A percentile compares a stretch with the other conserved stretches of the same genome.
These are phyloP conservation scores for Ogataea dorogensis DNA, from an alignment of 805 yeast species.

Conservation along the genomic window DNA sequence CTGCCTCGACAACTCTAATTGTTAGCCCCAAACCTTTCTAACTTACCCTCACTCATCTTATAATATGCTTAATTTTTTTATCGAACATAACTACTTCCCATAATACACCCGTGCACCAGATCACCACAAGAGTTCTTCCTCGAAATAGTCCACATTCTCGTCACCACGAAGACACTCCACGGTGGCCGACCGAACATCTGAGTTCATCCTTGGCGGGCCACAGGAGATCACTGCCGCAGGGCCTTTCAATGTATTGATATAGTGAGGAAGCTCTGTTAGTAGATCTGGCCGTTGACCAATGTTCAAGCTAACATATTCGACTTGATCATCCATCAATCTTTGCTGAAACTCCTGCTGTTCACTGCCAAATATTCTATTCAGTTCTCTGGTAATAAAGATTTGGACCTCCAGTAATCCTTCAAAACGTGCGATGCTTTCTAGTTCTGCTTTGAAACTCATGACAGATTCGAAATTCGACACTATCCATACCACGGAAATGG, in stretches of 20 bases:
- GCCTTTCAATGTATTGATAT: slow-evolving; percentile 21
- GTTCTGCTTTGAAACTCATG: slow-evolving; percentile 30
- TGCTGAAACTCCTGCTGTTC: slow-evolving; percentile 13
- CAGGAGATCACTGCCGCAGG: slow-evolving; percentile 37
- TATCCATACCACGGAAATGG: slow-evolving; percentile 31
- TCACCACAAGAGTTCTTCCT: slow-evolving; percentile 39
- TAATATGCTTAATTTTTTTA: slow-evolving; percentile 2
- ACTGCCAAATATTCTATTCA: slow-evolving; percentile 10
- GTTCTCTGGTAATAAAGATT: slow-evolving; percentile 28
- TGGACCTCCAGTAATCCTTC: slow-evolving; percentile 28
- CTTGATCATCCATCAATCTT: slow-evolving; percentile 19
- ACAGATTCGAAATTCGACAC: slow-evolving; percentile 33
- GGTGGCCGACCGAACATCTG: slow-evolving; percentile 35
- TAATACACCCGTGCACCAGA: slow-evolving; percentile 9
- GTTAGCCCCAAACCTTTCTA: slow-evolving; percentile 2
- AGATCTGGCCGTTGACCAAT: slow-evolving; percentile 29
- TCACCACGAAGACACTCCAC: slow-evolving; percentile 29
- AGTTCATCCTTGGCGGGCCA: slow-evolving; percentile 36
- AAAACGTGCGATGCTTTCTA: slow-evolving; percentile 25
- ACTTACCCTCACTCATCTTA: slow-evolving; percentile 20
- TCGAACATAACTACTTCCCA: slow-evolving; percentile 1
- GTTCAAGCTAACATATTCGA: slow-evolving; percentile 23
- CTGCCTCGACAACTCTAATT: slow-evolving; percentile 40
- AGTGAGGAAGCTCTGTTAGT: slow-evolving; percentile 20
- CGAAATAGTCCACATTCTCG: slow-evolving; percentile 36